phyloP scores from a whole-genome alignment of 1,139 yeast genomes.

The Williopsis jadinii region DNA sequence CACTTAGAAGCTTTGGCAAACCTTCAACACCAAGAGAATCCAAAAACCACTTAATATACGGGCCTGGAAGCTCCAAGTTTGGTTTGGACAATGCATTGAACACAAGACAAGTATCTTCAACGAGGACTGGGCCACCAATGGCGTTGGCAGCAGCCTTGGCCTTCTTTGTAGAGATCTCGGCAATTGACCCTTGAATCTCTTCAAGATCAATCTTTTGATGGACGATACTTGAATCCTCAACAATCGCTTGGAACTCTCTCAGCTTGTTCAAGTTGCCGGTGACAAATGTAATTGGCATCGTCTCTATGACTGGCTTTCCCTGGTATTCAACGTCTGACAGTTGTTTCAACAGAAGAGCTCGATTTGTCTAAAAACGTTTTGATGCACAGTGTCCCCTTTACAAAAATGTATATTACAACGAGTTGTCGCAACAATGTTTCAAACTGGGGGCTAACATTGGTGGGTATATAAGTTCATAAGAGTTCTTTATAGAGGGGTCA shows the following conservation, averaged over 20 bases:
- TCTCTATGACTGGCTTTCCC: neutral
- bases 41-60: slow-evolving; percentile 86
- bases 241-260: slow-evolving; percentile 72
- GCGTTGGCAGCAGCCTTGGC: slow-evolving; percentile 67
- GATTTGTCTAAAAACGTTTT: too few relatives aligned
- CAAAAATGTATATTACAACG: too few relatives aligned
- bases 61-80: slow-evolving; percentile 69
- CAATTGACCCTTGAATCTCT: slow-evolving; percentile 86
- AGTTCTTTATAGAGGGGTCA: too few relatives aligned
- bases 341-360: neutral
- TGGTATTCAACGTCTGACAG: neutral
- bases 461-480: too few relatives aligned
- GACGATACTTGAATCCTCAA: slow-evolving; percentile 40
- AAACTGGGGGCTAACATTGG: too few relatives aligned
- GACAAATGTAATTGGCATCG: slow-evolving; percentile 49
- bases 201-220: slow-evolving; percentile 71
- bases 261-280: slow-evolving; percentile 89
- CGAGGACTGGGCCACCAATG: slow-evolving; percentile 70
- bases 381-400: too few relatives aligned
- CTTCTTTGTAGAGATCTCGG: slow-evolving; percentile 76
- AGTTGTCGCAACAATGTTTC: too few relatives aligned
- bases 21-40: slow-evolving; percentile 65
- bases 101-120: slow-evolving; percentile 90
- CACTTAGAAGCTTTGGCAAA: slow-evolving; percentile 66
- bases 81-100: slow-evolving; percentile 67